Percentiles rank a stretch among this genome's conserved stretches.
phyloP scores from a whole-genome alignment of 2,329 filamentous ascomycete genomes.

The Pseudogymnoascus pannorum region DNA sequence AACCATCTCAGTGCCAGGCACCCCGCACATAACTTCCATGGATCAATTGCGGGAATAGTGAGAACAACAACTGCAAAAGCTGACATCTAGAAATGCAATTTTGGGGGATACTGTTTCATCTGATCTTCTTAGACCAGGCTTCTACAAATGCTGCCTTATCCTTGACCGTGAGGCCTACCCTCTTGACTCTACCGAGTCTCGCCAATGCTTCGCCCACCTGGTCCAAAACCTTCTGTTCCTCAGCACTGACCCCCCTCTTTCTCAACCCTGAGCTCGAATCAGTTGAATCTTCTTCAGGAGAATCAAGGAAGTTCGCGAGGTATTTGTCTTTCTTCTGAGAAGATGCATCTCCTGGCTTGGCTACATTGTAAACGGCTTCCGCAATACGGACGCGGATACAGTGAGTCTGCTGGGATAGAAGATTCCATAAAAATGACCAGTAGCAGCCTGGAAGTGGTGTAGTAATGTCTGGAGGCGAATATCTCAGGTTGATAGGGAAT shows the following conservation, averaged over 20 bases:
- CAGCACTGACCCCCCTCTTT: constrained; percentile 22
- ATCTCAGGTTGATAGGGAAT: constrained; percentile 85
- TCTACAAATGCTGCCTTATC: constrained; percentile 81
- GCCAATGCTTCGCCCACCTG: constrained; percentile 78
- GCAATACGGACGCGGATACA: constrained; percentile 88
- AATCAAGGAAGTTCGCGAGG: constrained; percentile 24
- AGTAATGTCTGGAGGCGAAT: constrained; percentile 81
- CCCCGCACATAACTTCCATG: background rate
- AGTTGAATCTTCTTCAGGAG: constrained; percentile 22
- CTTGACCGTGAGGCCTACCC: constrained; percentile 73
- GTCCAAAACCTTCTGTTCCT: constrained; percentile 68
- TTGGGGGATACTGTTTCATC: constrained; percentile 13
- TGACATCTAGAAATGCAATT: background rate
- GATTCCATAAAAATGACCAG: constrained; percentile 70
- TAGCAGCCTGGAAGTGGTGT: constrained; percentile 77
- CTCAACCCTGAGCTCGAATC: background rate
- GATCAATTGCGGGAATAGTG: background rate
- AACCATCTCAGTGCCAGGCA: background rate
- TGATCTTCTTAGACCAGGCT: constrained; percentile 49
- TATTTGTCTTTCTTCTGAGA: constrained; percentile 29
- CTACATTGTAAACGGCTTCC: constrained; percentile 56
- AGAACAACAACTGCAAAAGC: background rate
- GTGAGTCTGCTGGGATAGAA: constrained; percentile 78
- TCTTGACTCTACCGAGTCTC: constrained; percentile 78
- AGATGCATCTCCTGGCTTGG: constrained; percentile 25